Base-by-base conservation (phyloP, 768 basidiomycete species). In the Auricularia heimuer region DNA sequence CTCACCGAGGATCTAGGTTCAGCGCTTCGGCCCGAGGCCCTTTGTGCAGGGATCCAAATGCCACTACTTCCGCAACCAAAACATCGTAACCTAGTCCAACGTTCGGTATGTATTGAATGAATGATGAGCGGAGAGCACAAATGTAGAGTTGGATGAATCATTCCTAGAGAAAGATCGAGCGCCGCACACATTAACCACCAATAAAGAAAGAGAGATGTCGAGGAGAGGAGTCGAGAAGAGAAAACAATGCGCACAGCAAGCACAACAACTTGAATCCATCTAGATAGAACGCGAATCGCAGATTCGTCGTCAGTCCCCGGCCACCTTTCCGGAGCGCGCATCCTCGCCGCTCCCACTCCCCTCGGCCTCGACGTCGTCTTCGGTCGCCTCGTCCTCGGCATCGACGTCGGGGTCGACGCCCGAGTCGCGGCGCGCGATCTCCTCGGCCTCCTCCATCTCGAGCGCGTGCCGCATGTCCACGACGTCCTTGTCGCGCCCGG, bases 391-490 rank as follows among this genome's bases (percentile, higher is more conserved):
- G 34, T 33, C 29, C 16, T 35, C 56, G 14, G 56, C 24, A 10
- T 60, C 56, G 14, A 14, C 64, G 63, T 11, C 63, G 62, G 65
- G 58, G 36, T 62, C 34, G 34, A 54, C 24, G 65, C 64, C 36
- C 71, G 68, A 68, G 68, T 72, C 68, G 67, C 70, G 42, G 47
- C 66, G 58, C 70, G 62, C 39, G 70, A 67, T 18, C 82, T 64
- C 63, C 37, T 64, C 64, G 7, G 60, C 82, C 56, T 90, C 88
- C 33, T 88, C 86, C 61, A 86, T 79, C 70, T 86, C 82, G 67
- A 92, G 83, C 75, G 90, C 86, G 66, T 88, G 84, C 12, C 88
- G 84, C 86, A 92, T 85, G 54, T 83, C 83, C 70, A 88, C 88
- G 64, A 94, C 90, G 65, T 92, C 90, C 62, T 87, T 83, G 69